These are phyloP conservation scores for Alternaria sp. DNA, from an alignment of 2,329 filamentous ascomycete species.

Conservation along the genomic window DNA sequence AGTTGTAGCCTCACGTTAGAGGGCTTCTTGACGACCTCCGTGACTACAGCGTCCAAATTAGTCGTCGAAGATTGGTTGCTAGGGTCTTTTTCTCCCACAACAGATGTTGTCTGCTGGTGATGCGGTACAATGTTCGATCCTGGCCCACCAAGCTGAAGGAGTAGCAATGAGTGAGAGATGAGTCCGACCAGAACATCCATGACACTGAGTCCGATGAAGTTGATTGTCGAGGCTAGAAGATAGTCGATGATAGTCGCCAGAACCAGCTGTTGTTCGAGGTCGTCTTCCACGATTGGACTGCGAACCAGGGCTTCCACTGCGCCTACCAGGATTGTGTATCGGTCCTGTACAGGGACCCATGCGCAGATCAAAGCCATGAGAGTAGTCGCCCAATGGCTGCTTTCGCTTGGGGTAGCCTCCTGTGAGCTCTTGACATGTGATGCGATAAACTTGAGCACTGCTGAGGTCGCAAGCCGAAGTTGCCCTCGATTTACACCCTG, in stretches of 20 bases:
- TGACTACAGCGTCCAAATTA: conserved; percentile 39
- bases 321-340: conserved; percentile 87
- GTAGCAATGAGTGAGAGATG: conserved; percentile 80
- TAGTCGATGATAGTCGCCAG: conserved; percentile 81
- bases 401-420: conserved; percentile 55
- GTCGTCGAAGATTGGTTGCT: conserved; percentile 27
- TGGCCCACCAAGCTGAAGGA: conserved; percentile 71
- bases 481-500: conserved; percentile 82
- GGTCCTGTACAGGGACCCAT: conserved; percentile 93
- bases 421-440: conserved; percentile 41
- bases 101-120: conserved; percentile 47
- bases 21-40: conserved; percentile 58
- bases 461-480: conserved; percentile 76
- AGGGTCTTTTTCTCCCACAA: conserved; percentile 32
- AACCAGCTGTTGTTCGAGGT: conserved; percentile 75
- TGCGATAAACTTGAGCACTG: conserved; percentile 76
- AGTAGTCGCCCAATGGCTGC: conserved; percentile 78
- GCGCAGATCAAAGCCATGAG: conserved; percentile 80
- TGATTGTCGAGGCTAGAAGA: conserved; percentile 85
- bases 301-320: conserved; percentile 78
- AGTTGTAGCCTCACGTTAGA: conserved; percentile 67
- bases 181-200: conserved; percentile 92
- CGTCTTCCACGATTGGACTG: conserved; percentile 73
- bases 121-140: conserved; percentile 50
- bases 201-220: conserved; percentile 92